phyloP scores from a whole-genome alignment of 83 land plant species.

The Larix sibirica region DNA sequence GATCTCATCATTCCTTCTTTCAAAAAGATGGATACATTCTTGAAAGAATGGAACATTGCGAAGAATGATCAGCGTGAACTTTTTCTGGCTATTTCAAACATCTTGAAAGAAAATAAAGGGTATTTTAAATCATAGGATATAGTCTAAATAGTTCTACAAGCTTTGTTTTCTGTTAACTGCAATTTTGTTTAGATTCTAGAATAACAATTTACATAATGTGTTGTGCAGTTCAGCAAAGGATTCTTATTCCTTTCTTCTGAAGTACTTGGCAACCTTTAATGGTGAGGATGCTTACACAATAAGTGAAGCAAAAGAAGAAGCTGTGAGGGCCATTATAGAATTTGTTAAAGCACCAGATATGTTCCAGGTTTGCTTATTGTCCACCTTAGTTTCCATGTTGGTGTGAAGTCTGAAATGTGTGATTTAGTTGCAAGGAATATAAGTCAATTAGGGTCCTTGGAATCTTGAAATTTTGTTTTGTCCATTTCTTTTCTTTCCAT shows the following conservation, averaged over 20 bases:
- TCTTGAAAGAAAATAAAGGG: conserved; percentile 89
- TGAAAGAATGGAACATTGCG: conserved; percentile 91
- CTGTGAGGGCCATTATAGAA: conserved; percentile 84
- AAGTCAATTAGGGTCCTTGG: not conserved
- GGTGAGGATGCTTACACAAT: conserved; percentile 72
- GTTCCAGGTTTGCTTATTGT: conserved; percentile 79
- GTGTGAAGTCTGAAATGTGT: not conserved
- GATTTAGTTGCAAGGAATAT: not conserved
- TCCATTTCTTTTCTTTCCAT: not conserved
- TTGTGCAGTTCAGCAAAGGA: conserved; percentile 75
- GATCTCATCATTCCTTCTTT: conserved; percentile 85
- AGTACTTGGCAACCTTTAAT: conserved; percentile 88
- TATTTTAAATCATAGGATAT: conserved; percentile 11
- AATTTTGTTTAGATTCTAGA: not conserved
- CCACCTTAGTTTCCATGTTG: not conserved
- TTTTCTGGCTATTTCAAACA: conserved; percentile 69
- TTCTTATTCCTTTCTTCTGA: conserved; percentile 68
- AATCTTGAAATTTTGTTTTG: not conserved
- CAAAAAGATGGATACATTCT: conserved; percentile 81
- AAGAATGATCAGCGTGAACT: conserved; percentile 72
- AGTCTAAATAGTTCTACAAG: not conserved
- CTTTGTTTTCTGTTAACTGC: not conserved
- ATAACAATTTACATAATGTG: not conserved
- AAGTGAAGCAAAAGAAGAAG: conserved; percentile 92
- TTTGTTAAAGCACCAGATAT: conserved; percentile 97